phyloP scores from a whole-genome alignment of 2,329 filamentous ascomycete genomes.

The Fusarium ambrosium region DNA sequence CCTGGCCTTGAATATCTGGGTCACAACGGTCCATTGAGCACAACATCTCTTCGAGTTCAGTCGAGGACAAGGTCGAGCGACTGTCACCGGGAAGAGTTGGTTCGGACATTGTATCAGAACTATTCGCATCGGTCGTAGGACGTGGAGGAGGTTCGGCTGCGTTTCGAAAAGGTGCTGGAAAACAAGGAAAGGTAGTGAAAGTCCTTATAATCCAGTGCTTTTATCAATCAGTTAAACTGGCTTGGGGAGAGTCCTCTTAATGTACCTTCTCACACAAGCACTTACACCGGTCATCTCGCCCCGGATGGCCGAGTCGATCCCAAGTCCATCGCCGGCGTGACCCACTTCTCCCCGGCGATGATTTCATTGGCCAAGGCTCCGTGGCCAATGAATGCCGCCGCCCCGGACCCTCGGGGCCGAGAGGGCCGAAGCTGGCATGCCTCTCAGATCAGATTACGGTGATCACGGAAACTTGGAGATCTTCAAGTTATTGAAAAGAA shows the following conservation, averaged over 20 bases:
- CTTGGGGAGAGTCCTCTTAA: background rate
- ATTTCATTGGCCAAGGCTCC: background rate
- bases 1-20: background rate
- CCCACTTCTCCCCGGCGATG: background rate
- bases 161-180: background rate
- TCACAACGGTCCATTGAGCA: background rate
- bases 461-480: background rate
- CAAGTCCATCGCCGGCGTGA: background rate
- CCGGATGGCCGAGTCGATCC: background rate
- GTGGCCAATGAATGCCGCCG: background rate
- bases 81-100: background rate
- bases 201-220: background rate
- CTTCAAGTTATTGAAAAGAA: background rate
- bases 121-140: background rate
- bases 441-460: background rate
- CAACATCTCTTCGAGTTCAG: background rate
- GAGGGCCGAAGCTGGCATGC: background rate
- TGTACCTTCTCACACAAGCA: background rate
- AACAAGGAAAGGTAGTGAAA: background rate
- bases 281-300: background rate
- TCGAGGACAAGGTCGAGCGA: background rate
- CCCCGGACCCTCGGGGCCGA: slow-evolving; percentile 5
- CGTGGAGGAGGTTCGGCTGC: background rate
- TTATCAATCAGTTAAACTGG: background rate
- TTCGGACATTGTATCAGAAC: background rate